Conservation (phyloP, 495 filamentous ascomycete genomes). For the Aspergillus mulundensis region DNA sequence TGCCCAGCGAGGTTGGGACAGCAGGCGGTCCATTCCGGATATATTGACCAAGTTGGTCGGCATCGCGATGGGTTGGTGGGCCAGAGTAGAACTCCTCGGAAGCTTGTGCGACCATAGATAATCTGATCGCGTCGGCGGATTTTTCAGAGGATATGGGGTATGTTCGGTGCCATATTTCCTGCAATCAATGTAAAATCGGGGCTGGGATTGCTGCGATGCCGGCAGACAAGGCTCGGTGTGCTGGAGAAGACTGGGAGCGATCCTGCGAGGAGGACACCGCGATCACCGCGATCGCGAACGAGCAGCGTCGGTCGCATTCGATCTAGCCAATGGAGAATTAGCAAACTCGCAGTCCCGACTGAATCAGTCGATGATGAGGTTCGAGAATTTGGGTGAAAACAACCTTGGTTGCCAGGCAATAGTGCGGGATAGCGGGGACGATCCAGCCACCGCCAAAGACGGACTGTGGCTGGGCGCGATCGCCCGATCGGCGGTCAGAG, state of each 20-base stretch:
- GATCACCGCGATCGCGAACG: background rate
- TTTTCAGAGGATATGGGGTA: background rate
- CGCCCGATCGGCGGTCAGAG: background rate
- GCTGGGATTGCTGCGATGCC: background rate
- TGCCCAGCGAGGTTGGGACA: background rate
- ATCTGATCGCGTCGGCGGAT: background rate
- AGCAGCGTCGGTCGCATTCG: background rate
- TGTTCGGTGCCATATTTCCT: background rate
- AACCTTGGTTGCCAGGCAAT: constrained; percentile 2
- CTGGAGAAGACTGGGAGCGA: background rate
- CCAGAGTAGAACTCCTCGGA: background rate
- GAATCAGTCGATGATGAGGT: background rate
- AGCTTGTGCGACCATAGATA: background rate
- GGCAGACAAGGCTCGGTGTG: background rate
- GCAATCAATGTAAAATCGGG: background rate
- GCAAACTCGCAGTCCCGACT: background rate
- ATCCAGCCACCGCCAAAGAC: background rate
- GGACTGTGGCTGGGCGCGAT: background rate
- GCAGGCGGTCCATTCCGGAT: background rate
- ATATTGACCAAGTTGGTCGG: background rate
- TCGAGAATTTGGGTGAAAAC: background rate
- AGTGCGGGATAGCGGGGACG: background rate
- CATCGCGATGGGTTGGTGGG: background rate
- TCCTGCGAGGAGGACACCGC: background rate
- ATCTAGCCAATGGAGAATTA: background rate